Evolutionary conservation across 495 filamentous ascomycete genomes (phyloP), one percentile per base, ranked within the genome.

Genomic region (Recurvomyces mirabilis): DNA sequence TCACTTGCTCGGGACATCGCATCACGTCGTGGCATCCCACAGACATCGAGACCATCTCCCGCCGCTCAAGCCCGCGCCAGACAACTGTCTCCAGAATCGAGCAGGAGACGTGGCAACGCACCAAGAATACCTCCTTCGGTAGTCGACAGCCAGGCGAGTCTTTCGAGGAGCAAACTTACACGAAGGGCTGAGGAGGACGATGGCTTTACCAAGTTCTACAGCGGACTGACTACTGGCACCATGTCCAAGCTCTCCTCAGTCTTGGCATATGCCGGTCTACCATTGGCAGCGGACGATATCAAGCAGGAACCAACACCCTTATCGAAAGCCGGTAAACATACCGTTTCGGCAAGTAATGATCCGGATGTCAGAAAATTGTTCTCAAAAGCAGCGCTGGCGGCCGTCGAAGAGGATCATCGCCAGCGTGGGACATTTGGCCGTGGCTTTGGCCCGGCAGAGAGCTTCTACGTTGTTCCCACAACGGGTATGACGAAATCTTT

Each of bases 391-490:
- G 84, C 87, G 5, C 70, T 95, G 32, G 73, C 77, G 22, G 84
- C 86, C 10, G 65, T 81, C 35, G 77, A 79, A 33, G 67, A 71
- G 11, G 58, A 66, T 11, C 46, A 39, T 25, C 46, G 51, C 15
- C 46, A 43, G 24, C 33, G 36, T 10, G 48, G 48, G 5, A 48
- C 52, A 1, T 62, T 64, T 7, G 54, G 60, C 12, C 53, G 62
- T 18, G 63, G 65, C 20, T 64, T 78, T 15, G 69, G 64, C 6
- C 65, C 67, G 20, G 76, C 77, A 26, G 87, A 95, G 57, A 87
- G 81, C 21, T 98, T 96, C 68, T 95, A 95, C 57, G 84, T 98
- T 1, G 91, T 98, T 0, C 91, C 89, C 7, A 79, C 82, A 0
- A 83, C 84, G 4, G 91, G 91, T 21, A 84, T 86, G 44, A 94